Percentiles rank a stretch among this genome's conserved stretches.
Conservation (phyloP, 1,284 basidiomycete genomes). For the Anthracocystis setariae region DNA sequence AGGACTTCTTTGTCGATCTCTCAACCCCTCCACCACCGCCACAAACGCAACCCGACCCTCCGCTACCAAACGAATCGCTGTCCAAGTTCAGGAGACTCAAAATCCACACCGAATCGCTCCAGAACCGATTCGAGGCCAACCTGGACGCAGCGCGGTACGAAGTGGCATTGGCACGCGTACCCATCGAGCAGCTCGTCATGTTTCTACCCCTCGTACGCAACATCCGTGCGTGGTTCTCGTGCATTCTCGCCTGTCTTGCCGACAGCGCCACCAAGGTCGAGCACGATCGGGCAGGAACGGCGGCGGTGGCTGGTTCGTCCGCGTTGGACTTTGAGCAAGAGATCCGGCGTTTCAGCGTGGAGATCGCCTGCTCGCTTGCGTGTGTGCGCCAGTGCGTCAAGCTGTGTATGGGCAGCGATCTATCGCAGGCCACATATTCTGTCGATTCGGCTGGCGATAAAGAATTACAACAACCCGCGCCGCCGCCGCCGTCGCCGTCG, state of each 20-base stretch:
- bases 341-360: constrained; percentile 22
- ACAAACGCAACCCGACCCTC: neutral
- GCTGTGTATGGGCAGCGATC: constrained; percentile 10
- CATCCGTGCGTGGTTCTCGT: constrained; percentile 52
- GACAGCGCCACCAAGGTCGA: neutral
- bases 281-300: too few relatives aligned
- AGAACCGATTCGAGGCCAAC: constrained; percentile 19
- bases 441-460: neutral
- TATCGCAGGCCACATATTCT: neutral
- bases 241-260: constrained; percentile 26
- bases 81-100: constrained; percentile 21
- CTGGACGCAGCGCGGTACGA: constrained; percentile 54
- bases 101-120: constrained; percentile 8
- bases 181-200: constrained; percentile 23
- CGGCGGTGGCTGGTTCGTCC: too few relatives aligned
- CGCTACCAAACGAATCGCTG: neutral
- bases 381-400: constrained; percentile 22
- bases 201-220: constrained; percentile 31
- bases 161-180: constrained; percentile 41
- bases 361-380: constrained; percentile 24
- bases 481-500: too few relatives aligned
- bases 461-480: neutral
- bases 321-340: constrained; percentile 14
- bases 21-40: neutral
- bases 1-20: constrained; percentile 40